phyloP scores from a whole-genome alignment of 352 stramenopile species.

The Pythium phragmitis region DNA sequence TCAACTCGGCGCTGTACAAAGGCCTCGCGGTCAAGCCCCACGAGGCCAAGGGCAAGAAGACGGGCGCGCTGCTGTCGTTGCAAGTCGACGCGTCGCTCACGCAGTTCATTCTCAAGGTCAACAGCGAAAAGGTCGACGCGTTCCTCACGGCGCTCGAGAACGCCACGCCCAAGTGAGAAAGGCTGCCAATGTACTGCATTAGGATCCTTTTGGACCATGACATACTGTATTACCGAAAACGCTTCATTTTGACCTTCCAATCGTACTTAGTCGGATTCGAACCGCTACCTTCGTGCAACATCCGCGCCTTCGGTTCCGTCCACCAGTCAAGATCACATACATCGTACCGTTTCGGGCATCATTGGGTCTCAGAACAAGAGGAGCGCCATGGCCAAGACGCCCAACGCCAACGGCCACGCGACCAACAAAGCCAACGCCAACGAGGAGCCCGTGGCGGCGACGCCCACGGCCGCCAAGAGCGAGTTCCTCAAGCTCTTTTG shows the following conservation, averaged over 20 bases:
- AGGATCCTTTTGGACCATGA: neutral
- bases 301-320: conserved; percentile 23
- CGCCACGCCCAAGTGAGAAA: conserved; percentile 26
- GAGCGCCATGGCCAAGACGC: conserved; percentile 24
- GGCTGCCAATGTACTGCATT: conserved; percentile 21
- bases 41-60: conserved; percentile 80
- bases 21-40: conserved; percentile 61
- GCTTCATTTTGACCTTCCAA: conserved; percentile 1
- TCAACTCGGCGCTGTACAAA: conserved; percentile 84
- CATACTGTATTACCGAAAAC: conserved; percentile 7
- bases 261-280: conserved; percentile 23
- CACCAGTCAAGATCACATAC: conserved; percentile 32
- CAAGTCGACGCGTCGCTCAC: conserved; percentile 56
- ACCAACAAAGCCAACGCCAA: neutral
- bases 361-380: neutral
- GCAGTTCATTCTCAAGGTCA: conserved; percentile 80
- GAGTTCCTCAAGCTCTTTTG: conserved; percentile 90
- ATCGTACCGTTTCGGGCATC: conserved; percentile 32
- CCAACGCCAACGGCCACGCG: neutral
- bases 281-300: conserved; percentile 22
- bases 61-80: conserved; percentile 59
- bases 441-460: neutral
- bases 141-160: conserved; percentile 58
- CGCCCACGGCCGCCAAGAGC: conserved; percentile 33
- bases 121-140: conserved; percentile 57